phyloP scores from a whole-genome alignment of 2,329 filamentous ascomycete genomes.

The Amesomyces nigricolor region DNA sequence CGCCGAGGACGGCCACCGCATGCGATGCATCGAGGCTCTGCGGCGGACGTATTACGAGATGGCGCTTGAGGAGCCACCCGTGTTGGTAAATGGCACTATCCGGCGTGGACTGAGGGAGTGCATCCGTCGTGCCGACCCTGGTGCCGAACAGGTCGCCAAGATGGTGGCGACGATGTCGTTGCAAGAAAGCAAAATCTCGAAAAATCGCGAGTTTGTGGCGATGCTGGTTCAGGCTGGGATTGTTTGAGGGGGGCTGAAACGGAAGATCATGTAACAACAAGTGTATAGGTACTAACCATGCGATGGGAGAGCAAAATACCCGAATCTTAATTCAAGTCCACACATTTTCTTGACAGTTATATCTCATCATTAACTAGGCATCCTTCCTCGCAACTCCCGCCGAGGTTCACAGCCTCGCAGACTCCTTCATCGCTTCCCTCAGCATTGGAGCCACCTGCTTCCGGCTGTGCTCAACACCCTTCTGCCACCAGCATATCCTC shows the following conservation, averaged over 20 bases:
- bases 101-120: slow-evolving; percentile 48
- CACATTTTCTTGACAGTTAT: background rate
- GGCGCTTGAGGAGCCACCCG: slow-evolving; percentile 46
- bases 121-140: slow-evolving; percentile 49
- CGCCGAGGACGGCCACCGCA: slow-evolving; percentile 39
- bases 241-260: no score
- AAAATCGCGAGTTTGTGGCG: slow-evolving; percentile 31
- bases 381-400: no score
- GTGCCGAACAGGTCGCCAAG: slow-evolving; percentile 35
- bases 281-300: no score
- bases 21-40: slow-evolving; percentile 42
- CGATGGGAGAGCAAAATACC: no score
- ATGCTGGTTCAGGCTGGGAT: background rate
- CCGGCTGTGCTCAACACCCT: slow-evolving; percentile 53
- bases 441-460: slow-evolving; percentile 66
- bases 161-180: background rate
- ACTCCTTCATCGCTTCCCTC: slow-evolving; percentile 47
- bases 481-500: slow-evolving; percentile 63
- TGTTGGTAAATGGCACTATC: slow-evolving; percentile 42
- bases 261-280: no score
- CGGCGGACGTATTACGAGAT: slow-evolving; percentile 56
- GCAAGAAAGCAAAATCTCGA: background rate
- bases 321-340: no score
- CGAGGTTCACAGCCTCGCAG: slow-evolving; percentile 22
- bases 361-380: background rate